Evolutionary conservation across 169 alveolate species (phyloP).

Genomic region (Plasmodium malariae): DNA sequence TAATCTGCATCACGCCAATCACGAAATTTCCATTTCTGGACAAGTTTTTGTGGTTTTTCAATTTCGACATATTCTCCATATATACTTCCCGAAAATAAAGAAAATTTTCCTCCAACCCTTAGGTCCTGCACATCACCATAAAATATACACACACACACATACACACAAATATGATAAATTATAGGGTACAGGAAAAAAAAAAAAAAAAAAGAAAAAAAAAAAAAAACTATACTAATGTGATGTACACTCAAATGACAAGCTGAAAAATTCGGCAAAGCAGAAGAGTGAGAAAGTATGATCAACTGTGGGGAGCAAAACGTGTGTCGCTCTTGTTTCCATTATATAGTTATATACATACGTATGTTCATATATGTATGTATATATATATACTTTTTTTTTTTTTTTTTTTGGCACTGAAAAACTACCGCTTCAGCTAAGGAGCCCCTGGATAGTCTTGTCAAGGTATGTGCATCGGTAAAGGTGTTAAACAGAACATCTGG

Average conservation of each 20-base stretch:
- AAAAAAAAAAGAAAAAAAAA: not conserved
- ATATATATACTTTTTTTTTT: not conserved
- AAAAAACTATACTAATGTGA: not conserved
- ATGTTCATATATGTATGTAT: not conserved
- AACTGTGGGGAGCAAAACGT: no score
- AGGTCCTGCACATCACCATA: slow-evolving; percentile 10
- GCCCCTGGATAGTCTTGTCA: slow-evolving; percentile 68
- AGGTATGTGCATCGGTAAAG: slow-evolving; percentile 50
- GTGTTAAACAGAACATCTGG: slow-evolving; percentile 61
- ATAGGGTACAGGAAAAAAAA: not conserved
- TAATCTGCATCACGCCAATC: slow-evolving; percentile 60
- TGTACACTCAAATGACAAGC: no score
- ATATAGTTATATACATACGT: no score
- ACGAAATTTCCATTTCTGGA: slow-evolving; percentile 50
- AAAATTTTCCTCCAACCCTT: slow-evolving; percentile 72
- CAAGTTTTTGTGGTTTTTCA: slow-evolving; percentile 25
- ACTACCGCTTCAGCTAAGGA: slow-evolving; percentile 69
- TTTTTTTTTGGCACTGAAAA: not conserved
- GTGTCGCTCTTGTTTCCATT: no score
- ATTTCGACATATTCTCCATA: slow-evolving; percentile 42
- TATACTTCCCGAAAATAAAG: slow-evolving; percentile 43
- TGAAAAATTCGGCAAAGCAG: no score
- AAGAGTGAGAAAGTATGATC: no score
- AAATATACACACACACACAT: not conserved
- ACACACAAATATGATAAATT: not conserved